Base-by-base conservation (phyloP, 176 grass and related monocot species). In the Oryza meridionalis region DNA sequence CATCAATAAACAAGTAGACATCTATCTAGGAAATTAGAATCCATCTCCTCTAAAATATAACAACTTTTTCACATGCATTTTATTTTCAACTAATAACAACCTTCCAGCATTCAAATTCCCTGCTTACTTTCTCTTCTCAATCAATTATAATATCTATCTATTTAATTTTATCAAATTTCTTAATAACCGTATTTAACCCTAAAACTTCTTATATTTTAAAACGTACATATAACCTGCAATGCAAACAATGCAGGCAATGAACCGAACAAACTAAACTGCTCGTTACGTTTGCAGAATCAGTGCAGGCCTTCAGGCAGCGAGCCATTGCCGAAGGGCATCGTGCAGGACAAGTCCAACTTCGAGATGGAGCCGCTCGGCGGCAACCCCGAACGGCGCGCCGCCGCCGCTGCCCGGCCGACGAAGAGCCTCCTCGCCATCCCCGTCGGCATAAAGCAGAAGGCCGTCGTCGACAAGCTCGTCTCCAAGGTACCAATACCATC, bases 401-500 rank as follows among this genome's bases (percentile, higher is more conserved):
- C 15, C 29, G 15, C 70, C 82, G 16, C 10, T 0, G 81, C 9
- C 25, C 76, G 65, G 67, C 9, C 67, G 61, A 27, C 88, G 25
- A 97, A 94, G 43, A 90, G 90, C 90, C 92, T 97, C 49, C 79
- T 97, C 24, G 94, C 92, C 31, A 89, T 97, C 66, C 92, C 94
- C 17, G 94, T 88, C 70, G 94, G 94, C 59, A 87, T 97, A 78
- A 97, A 88, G 80, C 92, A 97, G 83, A 97, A 94, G 80, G 46
- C 85, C 37, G 25, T 88, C 65, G 92, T 97, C 61, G 74, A 97
- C 86, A 90, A 90, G 67, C 92, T 94, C 19, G 85, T 94, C 62
- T 80, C 80, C 16, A 97, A 97, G 92, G 94, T 97, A 75, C 27
- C 27, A 29, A 29, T 29, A 75, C 50, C 72, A 77, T 25, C 14